These are phyloP conservation scores for Cadophora sp. DNA, from an alignment of 2,329 filamentous ascomycete genomes.

Conservation along the genomic window DNA sequence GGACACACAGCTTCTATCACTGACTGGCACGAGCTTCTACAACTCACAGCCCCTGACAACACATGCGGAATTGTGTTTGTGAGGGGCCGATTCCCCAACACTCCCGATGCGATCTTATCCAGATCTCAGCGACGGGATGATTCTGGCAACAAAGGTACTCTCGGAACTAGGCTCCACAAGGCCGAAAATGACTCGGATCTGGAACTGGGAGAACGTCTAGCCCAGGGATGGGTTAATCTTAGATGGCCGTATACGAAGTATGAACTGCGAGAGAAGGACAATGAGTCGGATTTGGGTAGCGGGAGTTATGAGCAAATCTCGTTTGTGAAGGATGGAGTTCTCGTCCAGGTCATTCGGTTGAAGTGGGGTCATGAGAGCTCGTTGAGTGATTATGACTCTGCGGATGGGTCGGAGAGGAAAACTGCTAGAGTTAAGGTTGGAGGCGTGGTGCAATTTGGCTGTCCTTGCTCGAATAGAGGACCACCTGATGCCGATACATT, in stretches of 20 bases:
- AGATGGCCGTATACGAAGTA: conserved; percentile 36
- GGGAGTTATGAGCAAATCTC: conserved; percentile 33
- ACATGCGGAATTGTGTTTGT: conserved; percentile 34
- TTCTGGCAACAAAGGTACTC: conserved; percentile 32
- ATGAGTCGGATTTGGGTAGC: conserved; percentile 15
- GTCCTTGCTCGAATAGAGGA: conserved; percentile 33
- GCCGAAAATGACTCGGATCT: conserved; percentile 22
- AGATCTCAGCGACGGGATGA: conserved; percentile 32
- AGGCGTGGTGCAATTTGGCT: conserved; percentile 34
- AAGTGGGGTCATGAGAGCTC: conserved; percentile 32
- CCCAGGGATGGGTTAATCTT: conserved; percentile 34
- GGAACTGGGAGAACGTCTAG: conserved; percentile 30
- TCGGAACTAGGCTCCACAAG: conserved; percentile 26
- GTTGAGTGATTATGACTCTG: conserved; percentile 29
- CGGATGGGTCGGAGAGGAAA: conserved; percentile 20
- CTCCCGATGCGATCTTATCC: conserved; percentile 33
- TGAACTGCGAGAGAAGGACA: conserved; percentile 25
- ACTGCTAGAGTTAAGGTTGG: conserved; percentile 24
- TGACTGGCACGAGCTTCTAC: conserved; percentile 36
- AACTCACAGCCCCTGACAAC: conserved; percentile 35
- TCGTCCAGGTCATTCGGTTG: conserved; percentile 33
- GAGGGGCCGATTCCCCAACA: conserved; percentile 31
- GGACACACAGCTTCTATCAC: conserved; percentile 35
- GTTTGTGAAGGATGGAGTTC: conserved; percentile 30
- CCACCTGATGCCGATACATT: conserved; percentile 27